Conservation (phyloP, 164 flowering plant species). For the Chimonanthus salicifolius region DNA sequence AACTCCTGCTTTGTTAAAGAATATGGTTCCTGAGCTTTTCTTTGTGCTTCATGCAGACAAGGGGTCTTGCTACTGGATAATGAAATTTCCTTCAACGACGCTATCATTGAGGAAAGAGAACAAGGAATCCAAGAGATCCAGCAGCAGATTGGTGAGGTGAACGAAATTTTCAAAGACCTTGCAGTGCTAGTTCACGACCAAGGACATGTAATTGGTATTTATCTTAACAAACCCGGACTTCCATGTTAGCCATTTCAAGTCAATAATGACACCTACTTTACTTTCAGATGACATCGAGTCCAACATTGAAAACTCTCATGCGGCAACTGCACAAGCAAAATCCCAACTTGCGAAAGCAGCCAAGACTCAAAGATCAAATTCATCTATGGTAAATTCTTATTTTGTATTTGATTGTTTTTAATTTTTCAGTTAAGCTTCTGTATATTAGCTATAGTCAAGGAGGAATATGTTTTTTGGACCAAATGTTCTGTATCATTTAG, state of each 20-base stretch:
- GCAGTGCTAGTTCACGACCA: constrained; percentile 71
- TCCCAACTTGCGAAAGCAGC: constrained; percentile 79
- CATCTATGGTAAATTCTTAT: constrained; percentile 67
- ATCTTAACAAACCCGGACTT: not conserved
- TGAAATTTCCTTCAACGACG: constrained; percentile 60
- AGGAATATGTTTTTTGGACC: too few species aligned
- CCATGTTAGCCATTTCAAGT: not conserved
- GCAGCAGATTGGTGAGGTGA: constrained; percentile 71
- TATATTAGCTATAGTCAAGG: too few species aligned
- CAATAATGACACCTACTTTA: not conserved
- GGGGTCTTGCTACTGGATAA: constrained; percentile 50
- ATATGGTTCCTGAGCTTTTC: not conserved
- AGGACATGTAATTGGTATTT: constrained; percentile 69
- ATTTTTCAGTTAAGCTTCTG: not conserved
- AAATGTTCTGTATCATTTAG: too few species aligned
- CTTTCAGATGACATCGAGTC: constrained; percentile 76
- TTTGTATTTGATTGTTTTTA: not conserved
- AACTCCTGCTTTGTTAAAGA: not conserved
- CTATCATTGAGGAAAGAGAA: constrained; percentile 77
- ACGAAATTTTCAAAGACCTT: constrained; percentile 75
- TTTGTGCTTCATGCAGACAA: constrained; percentile 34
- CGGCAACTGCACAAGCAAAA: constrained; percentile 69
- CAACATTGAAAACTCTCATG: constrained; percentile 55
- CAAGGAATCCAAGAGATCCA: constrained; percentile 77
- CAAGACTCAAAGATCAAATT: constrained; percentile 82